Conservation (phyloP, 1,139 yeast species). For the Geotrichum restrictum region DNA sequence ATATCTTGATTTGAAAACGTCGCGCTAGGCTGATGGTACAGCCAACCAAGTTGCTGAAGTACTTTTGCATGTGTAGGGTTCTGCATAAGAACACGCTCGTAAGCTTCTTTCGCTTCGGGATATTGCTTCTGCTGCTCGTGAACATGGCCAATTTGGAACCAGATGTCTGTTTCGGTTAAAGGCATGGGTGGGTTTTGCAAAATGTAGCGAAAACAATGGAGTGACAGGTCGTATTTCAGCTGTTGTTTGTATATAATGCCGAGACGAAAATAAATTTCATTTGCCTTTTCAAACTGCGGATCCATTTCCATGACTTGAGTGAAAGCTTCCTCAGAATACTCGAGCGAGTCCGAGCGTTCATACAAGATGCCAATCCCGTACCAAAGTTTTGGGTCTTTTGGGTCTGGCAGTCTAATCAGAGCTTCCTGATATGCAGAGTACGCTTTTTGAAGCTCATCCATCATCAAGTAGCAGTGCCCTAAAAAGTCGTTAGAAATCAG, state of each 20-base stretch:
- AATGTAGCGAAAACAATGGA: constrained; percentile 92
- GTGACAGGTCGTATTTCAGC: constrained; percentile 76
- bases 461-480: constrained; percentile 95
- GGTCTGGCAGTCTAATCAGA: constrained; percentile 80
- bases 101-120: constrained; percentile 89
- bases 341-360: constrained; percentile 91
- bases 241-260: constrained; percentile 98
- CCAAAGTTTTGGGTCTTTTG: constrained; percentile 95
- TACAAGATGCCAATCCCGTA: constrained; percentile 96
- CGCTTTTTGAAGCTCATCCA: constrained; percentile 92
- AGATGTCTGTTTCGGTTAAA: constrained; percentile 90
- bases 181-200: constrained; percentile 91
- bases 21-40: constrained; percentile 79
- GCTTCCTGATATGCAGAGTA: constrained; percentile 97
- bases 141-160: constrained; percentile 97
- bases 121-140: constrained; percentile 92
- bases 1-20: constrained; percentile 73
- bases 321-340: constrained; percentile 97
- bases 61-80: constrained; percentile 95
- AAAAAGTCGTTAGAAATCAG: not conserved
- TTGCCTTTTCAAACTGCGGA: constrained; percentile 92
- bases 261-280: constrained; percentile 89
- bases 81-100: constrained; percentile 83
- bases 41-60: constrained; percentile 90
- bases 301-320: constrained; percentile 93